Percentiles rank a stretch among this genome's conserved stretches.
phyloP scores from a whole-genome alignment of 2,329 filamentous ascomycete genomes.

The Septoria petroselini region DNA sequence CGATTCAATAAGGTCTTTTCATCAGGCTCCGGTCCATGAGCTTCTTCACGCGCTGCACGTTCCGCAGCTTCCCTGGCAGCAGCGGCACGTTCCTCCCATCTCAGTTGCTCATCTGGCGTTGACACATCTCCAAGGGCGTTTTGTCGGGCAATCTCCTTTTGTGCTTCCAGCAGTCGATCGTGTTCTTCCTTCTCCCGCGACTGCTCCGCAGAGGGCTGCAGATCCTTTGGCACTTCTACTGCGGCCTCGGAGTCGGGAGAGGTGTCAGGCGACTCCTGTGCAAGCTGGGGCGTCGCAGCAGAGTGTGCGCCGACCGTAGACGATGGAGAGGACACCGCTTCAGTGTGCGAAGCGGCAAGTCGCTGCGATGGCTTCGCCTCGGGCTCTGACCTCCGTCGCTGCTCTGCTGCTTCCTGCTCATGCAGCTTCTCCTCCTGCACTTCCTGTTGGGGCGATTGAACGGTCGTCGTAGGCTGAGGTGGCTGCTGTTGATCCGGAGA shows the following conservation, averaged over 20 bases:
- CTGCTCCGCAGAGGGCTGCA: constrained; percentile 39
- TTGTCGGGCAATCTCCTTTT: constrained; percentile 47
- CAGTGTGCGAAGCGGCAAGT: constrained; percentile 22
- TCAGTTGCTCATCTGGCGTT: constrained; percentile 59
- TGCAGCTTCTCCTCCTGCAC: constrained; percentile 49
- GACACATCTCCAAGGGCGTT: constrained; percentile 45
- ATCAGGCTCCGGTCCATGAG: constrained; percentile 31
- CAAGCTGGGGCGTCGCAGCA: constrained; percentile 66
- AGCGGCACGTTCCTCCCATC: constrained; percentile 46
- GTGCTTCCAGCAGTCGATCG: constrained; percentile 51
- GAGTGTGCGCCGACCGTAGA: constrained; percentile 70
- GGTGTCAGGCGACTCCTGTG: constrained; percentile 45
- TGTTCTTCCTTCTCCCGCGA: constrained; percentile 52
- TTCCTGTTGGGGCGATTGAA: constrained; percentile 51
- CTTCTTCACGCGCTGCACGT: constrained; percentile 42
- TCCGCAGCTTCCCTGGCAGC: constrained; percentile 39
- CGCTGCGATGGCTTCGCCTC: constrained; percentile 36
- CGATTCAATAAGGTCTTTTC: constrained; percentile 18
- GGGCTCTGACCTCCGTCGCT: constrained; percentile 41
- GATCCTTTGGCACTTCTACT: constrained; percentile 33
- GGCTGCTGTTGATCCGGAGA: constrained; percentile 28
- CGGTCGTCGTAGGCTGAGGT: constrained; percentile 37
- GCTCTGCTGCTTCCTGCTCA: constrained; percentile 42
- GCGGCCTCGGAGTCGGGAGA: constrained; percentile 35
- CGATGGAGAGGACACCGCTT: constrained; percentile 49